Evolutionary conservation across 2,329 filamentous ascomycete genomes (phyloP).

Genomic region (Penicillium frequentans): DNA sequence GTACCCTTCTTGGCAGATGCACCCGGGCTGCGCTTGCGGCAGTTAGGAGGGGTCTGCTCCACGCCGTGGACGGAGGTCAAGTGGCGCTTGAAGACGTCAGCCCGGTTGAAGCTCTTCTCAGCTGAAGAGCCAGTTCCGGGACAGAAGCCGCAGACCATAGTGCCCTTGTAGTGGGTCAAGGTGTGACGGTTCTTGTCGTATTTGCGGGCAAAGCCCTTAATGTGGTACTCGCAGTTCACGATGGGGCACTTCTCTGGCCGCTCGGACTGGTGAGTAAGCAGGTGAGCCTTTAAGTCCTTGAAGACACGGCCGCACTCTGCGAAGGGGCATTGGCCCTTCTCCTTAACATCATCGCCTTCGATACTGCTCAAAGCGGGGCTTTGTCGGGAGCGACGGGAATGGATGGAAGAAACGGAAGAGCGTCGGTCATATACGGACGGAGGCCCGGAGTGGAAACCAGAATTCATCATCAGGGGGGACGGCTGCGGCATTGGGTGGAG

Average conservation of each 20-base stretch:
- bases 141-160: conserved; percentile 95
- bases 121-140: conserved; percentile 82
- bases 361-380: conserved; percentile 61
- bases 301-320: conserved; percentile 82
- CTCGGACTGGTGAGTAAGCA: conserved; percentile 90
- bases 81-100: conserved; percentile 94
- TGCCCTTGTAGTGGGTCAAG: conserved; percentile 93
- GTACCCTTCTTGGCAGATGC: conserved; percentile 62
- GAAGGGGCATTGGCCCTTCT: conserved; percentile 74
- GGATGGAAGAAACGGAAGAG: conserved; percentile 69
- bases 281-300: conserved; percentile 90
- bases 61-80: conserved; percentile 87
- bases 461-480: conserved; percentile 66
- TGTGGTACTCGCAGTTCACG: conserved; percentile 84
- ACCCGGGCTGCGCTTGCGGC: conserved; percentile 68
- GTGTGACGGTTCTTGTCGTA: conserved; percentile 97
- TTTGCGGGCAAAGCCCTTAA: conserved; percentile 89
- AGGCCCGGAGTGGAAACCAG: conserved; percentile 56
- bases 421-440: conserved; percentile 53
- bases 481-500: conserved; percentile 30
- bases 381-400: conserved; percentile 62
- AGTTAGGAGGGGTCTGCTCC: conserved; percentile 89
- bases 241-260: conserved; percentile 94
- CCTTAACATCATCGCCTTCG: conserved; percentile 59
- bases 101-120: conserved; percentile 94